phyloP scores from a whole-genome alignment of 2,329 filamentous ascomycete species.

The Lecanicillium sp. region DNA sequence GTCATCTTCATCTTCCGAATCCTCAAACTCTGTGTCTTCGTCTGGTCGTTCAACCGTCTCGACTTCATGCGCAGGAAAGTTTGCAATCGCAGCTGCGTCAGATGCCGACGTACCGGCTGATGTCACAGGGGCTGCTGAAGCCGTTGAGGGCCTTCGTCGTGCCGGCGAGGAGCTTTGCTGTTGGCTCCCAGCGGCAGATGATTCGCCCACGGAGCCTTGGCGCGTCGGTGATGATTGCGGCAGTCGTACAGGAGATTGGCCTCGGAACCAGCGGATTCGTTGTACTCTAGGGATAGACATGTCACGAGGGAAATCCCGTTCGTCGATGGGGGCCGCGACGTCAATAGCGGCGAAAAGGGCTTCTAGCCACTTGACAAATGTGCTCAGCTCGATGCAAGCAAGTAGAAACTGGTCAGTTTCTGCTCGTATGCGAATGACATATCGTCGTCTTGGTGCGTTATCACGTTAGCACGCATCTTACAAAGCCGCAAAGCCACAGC shows the following conservation, averaged over 20 bases:
- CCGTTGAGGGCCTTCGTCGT: not conserved
- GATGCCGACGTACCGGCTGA: not conserved
- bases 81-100: not conserved
- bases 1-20: slow-evolving; percentile 7
- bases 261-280: slow-evolving; percentile 41
- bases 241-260: slow-evolving; percentile 22
- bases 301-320: slow-evolving; percentile 55
- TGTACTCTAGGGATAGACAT: slow-evolving; percentile 53
- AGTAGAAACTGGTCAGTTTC: slow-evolving; percentile 69
- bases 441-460: slow-evolving; percentile 37
- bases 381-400: slow-evolving; percentile 54
- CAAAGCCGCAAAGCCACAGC: not conserved
- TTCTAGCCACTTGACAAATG: slow-evolving; percentile 62
- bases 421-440: slow-evolving; percentile 62
- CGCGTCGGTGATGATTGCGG: slow-evolving; percentile 2
- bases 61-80: slow-evolving; percentile 5
- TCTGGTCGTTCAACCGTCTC: slow-evolving; percentile 3
- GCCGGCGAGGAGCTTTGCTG: not conserved
- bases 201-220: slow-evolving; percentile 11
- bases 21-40: slow-evolving; percentile 14
- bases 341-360: slow-evolving; percentile 65
- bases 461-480: not conserved
- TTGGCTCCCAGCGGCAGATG: slow-evolving; percentile 4
- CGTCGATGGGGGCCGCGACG: slow-evolving; percentile 61
- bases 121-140: not conserved